Conservation (phyloP, 148 eudicot genomes). For the Rhododendron kiyosumense region DNA sequence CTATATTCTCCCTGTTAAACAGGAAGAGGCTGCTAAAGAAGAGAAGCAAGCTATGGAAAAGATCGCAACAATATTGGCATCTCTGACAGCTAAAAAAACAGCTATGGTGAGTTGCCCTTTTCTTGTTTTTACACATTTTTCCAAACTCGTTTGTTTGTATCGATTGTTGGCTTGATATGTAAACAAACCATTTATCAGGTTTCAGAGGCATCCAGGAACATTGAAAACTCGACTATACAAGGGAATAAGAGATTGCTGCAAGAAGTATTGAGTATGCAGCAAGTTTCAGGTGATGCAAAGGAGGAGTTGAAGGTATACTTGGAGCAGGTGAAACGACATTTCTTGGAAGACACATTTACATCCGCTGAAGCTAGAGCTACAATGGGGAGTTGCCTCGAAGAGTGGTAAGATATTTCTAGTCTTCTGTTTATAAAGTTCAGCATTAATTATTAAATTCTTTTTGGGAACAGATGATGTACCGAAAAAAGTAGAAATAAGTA, state of each 20-base stretch:
- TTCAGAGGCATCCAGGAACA: constrained; percentile 50
- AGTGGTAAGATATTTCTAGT: constrained; percentile 54
- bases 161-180: neutral
- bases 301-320: constrained; percentile 39
- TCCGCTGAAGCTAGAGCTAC: constrained; percentile 48
- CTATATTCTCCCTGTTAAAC: constrained; percentile 9
- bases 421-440: neutral
- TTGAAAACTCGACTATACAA: constrained; percentile 31
- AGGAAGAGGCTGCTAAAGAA: constrained; percentile 75
- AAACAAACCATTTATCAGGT: constrained; percentile 40
- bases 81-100: constrained; percentile 48
- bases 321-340: constrained; percentile 46
- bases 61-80: constrained; percentile 52
- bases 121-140: neutral
- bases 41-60: constrained; percentile 69
- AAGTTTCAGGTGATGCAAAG: constrained; percentile 49
- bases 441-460: neutral
- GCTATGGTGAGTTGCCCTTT: constrained; percentile 33
- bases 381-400: constrained; percentile 44
- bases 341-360: constrained; percentile 49
- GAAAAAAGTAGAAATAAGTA: neutral
- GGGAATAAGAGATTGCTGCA: constrained; percentile 37
- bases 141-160: neutral
- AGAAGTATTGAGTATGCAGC: constrained; percentile 49
- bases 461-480: neutral